phyloP scores from a whole-genome alignment of 2,329 filamentous ascomycete genomes.

The Colletotrichum liaoningense region DNA sequence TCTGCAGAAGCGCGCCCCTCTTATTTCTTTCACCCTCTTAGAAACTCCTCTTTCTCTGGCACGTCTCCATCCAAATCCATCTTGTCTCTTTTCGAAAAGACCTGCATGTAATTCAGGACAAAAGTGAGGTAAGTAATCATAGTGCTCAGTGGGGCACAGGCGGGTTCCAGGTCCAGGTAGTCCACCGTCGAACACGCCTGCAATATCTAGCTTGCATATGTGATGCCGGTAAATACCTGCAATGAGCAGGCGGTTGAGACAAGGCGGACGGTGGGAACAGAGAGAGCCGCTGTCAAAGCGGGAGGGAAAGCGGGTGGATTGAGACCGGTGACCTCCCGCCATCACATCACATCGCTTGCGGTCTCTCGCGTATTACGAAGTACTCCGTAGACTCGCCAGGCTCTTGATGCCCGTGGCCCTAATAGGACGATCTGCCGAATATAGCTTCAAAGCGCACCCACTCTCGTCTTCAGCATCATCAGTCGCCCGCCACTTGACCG shows the following conservation, averaged over 20 bases:
- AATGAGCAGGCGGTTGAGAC: conserved; percentile 28
- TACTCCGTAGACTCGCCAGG: background rate
- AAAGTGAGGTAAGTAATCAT: background rate
- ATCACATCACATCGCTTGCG: background rate
- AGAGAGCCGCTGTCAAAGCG: conserved; percentile 25
- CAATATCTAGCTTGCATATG: conserved; percentile 21
- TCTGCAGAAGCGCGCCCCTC: background rate
- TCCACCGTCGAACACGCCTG: conserved; percentile 5
- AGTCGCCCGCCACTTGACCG: background rate
- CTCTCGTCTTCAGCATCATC: background rate
- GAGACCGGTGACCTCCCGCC: background rate
- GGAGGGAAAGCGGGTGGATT: background rate
- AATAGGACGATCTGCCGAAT: conserved; percentile 22
- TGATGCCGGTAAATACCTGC: conserved; percentile 19
- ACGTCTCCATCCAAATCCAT: background rate
- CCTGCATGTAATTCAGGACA: background rate
- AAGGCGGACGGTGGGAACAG: background rate
- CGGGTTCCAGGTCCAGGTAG: background rate
- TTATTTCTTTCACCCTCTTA: no score
- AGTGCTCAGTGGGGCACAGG: background rate
- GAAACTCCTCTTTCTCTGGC: background rate
- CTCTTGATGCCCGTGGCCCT: background rate
- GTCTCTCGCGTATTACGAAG: conserved; percentile 4
- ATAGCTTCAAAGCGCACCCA: background rate
- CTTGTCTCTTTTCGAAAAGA: background rate